Percentiles rank a stretch among this genome's conserved stretches.
Evolutionary conservation across 2,329 filamentous ascomycete species (phyloP).

Genomic region (Fusarium sp.): DNA sequence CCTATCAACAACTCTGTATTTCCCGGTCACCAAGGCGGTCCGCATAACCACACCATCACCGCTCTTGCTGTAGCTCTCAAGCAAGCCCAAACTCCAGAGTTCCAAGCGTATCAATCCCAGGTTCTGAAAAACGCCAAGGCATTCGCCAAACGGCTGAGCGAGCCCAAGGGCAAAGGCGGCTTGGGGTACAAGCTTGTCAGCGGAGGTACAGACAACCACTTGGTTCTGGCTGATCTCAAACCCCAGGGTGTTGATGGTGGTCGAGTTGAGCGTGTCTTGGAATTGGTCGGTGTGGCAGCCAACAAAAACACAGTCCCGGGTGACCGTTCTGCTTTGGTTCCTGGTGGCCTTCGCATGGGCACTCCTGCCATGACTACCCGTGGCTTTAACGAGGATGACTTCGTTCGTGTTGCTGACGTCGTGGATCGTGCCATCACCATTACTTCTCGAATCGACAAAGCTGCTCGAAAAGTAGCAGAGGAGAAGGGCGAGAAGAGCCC

Average conservation of each 20-base stretch:
- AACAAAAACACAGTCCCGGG: slow-evolving; percentile 99
- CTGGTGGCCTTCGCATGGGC: slow-evolving; percentile 92
- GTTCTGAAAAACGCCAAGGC: slow-evolving; percentile 93
- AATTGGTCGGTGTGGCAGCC: slow-evolving; percentile 93
- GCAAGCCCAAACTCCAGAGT: slow-evolving; percentile 89
- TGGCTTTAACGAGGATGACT: slow-evolving; percentile 91
- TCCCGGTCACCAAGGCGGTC: slow-evolving; percentile 96
- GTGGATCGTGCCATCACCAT: slow-evolving; percentile 87
- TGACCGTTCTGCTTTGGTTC: slow-evolving; percentile 92
- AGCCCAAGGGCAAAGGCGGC: slow-evolving; percentile 77
- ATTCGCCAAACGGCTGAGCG: slow-evolving; percentile 76
- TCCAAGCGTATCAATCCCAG: slow-evolving; percentile 90
- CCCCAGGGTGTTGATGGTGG: slow-evolving; percentile 88
- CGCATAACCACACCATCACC: slow-evolving; percentile 99
- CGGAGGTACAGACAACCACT: slow-evolving; percentile 96
- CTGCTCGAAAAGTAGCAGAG: slow-evolving; percentile 75
- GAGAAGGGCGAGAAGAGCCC: slow-evolving; percentile 74
- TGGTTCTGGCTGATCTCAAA: slow-evolving; percentile 93
- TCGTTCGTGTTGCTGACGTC: slow-evolving; percentile 85
- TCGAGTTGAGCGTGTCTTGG: slow-evolving; percentile 88
- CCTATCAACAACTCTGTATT: slow-evolving; percentile 98
- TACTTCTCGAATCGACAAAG: slow-evolving; percentile 79
- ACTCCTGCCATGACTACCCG: slow-evolving; percentile 98
- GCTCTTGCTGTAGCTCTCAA: slow-evolving; percentile 94
- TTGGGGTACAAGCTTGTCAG: slow-evolving; percentile 90